Conservation (phyloP, 108 stramenopile genomes). For the Fistulifera pelliculosa region DNA sequence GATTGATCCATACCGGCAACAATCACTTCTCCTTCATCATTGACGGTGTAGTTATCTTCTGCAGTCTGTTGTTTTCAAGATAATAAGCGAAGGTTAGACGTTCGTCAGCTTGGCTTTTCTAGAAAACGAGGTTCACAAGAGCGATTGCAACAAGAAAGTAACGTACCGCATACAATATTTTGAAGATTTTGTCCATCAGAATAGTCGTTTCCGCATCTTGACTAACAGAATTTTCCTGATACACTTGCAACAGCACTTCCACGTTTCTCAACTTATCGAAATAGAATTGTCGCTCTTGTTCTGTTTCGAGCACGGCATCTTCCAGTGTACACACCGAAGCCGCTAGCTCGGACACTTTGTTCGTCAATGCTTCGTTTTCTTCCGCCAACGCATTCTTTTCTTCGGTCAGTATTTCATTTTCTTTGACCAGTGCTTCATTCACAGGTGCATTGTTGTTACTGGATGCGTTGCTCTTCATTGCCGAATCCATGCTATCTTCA, state of each 20-base stretch:
- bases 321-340: conserved; percentile 35
- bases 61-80: conserved; percentile 23
- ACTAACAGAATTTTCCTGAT: conserved; percentile 50
- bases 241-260: conserved; percentile 87
- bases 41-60: conserved; percentile 45
- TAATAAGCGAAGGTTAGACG: no score
- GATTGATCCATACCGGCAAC: neutral
- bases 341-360: conserved; percentile 45
- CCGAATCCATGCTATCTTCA: neutral
- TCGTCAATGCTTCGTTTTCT: conserved; percentile 28
- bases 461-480: neutral
- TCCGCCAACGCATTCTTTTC: no score
- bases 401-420: no score
- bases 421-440: conserved; percentile 16
- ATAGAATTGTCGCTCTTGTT: conserved; percentile 93
- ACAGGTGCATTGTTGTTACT: no score
- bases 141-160: no score
- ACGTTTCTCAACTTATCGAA: conserved; percentile 93
- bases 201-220: conserved; percentile 14
- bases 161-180: conserved; percentile 45
- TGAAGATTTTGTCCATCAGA: conserved; percentile 67
- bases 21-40: conserved; percentile 31
- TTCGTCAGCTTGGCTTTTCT: no score
- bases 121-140: no score
- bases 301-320: conserved; percentile 45